Base-by-base conservation (phyloP, 768 basidiomycete genomes). In the Collybia mongolica region DNA sequence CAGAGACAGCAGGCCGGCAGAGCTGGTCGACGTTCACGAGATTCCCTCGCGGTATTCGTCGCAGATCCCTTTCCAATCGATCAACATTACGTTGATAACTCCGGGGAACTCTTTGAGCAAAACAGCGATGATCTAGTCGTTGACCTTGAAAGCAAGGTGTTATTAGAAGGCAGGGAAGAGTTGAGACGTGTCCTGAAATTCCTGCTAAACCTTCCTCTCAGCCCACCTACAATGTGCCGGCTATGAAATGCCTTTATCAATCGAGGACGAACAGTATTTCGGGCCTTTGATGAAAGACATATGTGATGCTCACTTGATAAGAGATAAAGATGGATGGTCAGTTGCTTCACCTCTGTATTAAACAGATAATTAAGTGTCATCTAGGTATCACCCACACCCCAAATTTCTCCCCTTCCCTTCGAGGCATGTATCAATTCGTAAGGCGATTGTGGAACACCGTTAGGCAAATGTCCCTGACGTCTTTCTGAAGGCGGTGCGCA, bases 1-100 rank as follows among this genome's bases (percentile, higher is more conserved):
- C 57, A 93, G 91, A 77, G 88, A 36, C 93, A 96, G 73, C 92
- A 96, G 80, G 83, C 87, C 12, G 92, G 93, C 28, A 76, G 93
- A 57, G 93, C 91, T 9, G 93, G 93, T 1, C 82, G 93, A 40
- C 74, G 93, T 46, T 74, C 85, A 46, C 83, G 83, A 20, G 93
- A 94, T 60, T 84, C 91, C 19, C 73, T 96, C 20, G 83, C 85
- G 0, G 73, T 93, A 48, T 76, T 89, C 36, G 77, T 96, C 5
- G 79, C 84, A 11, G 88, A 90, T 46, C 62, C 70, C 36, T 73
- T 81, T 36, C 84, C 89, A 2, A 73, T 90, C 39, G 92, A 93
- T 63, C 80, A 81, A 56, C 80, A 93, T 60, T 96, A 87, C 56
- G 75, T 83, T 6, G 67, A 78, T 2, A 73, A 88, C 58, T 86